Evolutionary conservation across 192 early-diverging fungal genomes (phyloP), one percentile per base, ranked within the genome.

Genomic region (Podila epigama): DNA sequence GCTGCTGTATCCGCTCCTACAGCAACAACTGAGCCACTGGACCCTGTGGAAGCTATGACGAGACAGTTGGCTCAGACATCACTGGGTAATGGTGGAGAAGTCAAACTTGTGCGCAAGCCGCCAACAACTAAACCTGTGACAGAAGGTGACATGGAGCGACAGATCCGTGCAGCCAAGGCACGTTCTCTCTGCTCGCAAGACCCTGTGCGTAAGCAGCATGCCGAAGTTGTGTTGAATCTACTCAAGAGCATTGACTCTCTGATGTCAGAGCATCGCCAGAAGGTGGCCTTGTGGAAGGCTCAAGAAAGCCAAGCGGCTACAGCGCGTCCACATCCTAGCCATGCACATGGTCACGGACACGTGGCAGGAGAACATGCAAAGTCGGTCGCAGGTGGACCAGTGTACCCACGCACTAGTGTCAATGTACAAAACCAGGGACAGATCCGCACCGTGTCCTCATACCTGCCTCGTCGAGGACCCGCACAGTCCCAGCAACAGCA

Each of bases 371-470:
- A 20, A 2, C 10, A 29, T 6, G 32, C 55, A 6, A 39, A 16
- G 20, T 33, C 33, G 9, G 11, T 39, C 15, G 18, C 31, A 25
- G 58, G 58, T 15, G n/a, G 13, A 9, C 16, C 33, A 13, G 22
- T 59, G 58, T 77, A 68, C 32, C 61, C 66, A 27, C 61, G 66
- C 29, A 29, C 66, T 10, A 54, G 65, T 35, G 65, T 58, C 22
- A 39, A 68, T 52, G 66, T 63, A 5, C 72, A 68, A 50, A 68
- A 63, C 33, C 66, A 77, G 32, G 72, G 72, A 41, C 73, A 62
- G 35, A 77, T 77, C 40, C 66, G 73, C 15, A 77, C 73, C 6
- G 73, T 77, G 10, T 77, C 73, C 0, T 77, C 73, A 2, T 77
- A 77, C 33, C 66, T 77, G 9, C 59, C 60, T 34, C 73, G 61